These are phyloP conservation scores for Euphrasia confusa DNA, from an alignment of 257 asterid species.

Conservation along the genomic window DNA sequence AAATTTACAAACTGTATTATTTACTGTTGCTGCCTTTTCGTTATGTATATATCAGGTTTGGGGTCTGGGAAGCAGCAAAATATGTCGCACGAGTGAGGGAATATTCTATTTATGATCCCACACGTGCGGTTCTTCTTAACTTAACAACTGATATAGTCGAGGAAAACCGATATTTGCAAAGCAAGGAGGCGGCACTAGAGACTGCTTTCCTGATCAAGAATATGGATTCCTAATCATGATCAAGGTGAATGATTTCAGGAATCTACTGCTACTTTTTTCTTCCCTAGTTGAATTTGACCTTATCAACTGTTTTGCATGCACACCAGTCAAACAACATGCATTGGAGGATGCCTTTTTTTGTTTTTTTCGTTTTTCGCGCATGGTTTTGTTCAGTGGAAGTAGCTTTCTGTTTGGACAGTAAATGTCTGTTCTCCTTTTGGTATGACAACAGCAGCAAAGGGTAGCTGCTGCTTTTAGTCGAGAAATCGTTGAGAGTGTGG, in stretches of 20 bases:
- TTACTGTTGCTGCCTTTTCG: slow-evolving; percentile 8
- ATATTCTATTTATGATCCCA: slow-evolving; percentile 63
- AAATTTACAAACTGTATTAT: slow-evolving; percentile 9
- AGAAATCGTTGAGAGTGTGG: slow-evolving; percentile 6
- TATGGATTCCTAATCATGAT: slow-evolving; percentile 40
- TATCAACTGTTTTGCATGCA: slow-evolving; percentile 16
- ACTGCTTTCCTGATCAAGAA: slow-evolving; percentile 70
- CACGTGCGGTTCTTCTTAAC: slow-evolving; percentile 67
- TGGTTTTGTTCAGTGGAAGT: slow-evolving; percentile 23
- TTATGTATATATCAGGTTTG: slow-evolving; percentile 54
- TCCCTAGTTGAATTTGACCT: slow-evolving; percentile 12
- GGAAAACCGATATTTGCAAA: slow-evolving; percentile 72
- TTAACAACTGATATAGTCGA: slow-evolving; percentile 74
- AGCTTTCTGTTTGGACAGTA: slow-evolving; percentile 10
- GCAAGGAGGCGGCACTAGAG: slow-evolving; percentile 85
- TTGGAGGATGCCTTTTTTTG: background rate
- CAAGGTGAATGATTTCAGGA: background rate
- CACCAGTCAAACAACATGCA: background rate
- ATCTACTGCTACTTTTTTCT: slow-evolving; percentile 6
- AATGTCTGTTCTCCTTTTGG: slow-evolving; percentile 12
- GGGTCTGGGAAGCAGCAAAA: slow-evolving; percentile 97
- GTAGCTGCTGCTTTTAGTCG: slow-evolving; percentile 15
- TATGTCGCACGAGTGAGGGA: slow-evolving; percentile 88
- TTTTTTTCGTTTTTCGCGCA: slow-evolving; percentile 3
- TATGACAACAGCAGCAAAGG: slow-evolving; percentile 12